A percentile compares a stretch with the other conserved stretches of the same genome.
phyloP scores from a whole-genome alignment of 1,284 basidiomycete genomes.

The Afroboletus lepidellus region DNA sequence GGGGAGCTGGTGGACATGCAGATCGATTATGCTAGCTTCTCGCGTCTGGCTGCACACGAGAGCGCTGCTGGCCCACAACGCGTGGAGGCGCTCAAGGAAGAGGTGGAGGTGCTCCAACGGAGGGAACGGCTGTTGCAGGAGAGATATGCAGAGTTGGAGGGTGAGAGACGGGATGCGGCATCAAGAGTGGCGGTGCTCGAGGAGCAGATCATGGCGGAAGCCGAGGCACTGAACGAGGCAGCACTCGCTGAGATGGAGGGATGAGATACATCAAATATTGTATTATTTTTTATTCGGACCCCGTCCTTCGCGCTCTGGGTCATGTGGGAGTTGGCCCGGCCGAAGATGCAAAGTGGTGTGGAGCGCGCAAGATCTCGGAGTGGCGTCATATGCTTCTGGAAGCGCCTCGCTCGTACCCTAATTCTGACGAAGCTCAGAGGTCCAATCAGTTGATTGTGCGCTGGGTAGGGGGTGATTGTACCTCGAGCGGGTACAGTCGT shows the following conservation, averaged over 20 bases:
- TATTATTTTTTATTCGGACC: slow-evolving; percentile 14
- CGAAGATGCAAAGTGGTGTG: no score
- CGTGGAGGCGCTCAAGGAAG: slow-evolving; percentile 74
- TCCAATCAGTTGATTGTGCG: no score
- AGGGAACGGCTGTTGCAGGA: slow-evolving; percentile 77
- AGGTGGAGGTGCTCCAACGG: slow-evolving; percentile 77
- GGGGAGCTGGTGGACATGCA: slow-evolving; percentile 60
- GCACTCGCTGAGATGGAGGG: slow-evolving; percentile 63
- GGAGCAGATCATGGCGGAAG: slow-evolving; percentile 77
- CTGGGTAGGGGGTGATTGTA: no score
- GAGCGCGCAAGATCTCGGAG: no score
- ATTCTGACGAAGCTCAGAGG: no score
- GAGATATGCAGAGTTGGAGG: slow-evolving; percentile 79
- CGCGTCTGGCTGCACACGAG: slow-evolving; percentile 70
- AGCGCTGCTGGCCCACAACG: slow-evolving; percentile 71
- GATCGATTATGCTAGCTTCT: slow-evolving; percentile 78
- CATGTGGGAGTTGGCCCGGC: no score
- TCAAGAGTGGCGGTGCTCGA: slow-evolving; percentile 63
- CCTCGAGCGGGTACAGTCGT: no score
- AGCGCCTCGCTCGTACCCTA: no score
- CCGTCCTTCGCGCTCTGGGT: no score
- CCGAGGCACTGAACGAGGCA: slow-evolving; percentile 78
- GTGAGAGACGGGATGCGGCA: slow-evolving; percentile 66
- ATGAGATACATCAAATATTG: slow-evolving; percentile 8
- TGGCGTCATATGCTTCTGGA: no score